These are phyloP conservation scores for Excoecaria agallocha DNA, from an alignment of 345 rosid genomes.

Conservation along the genomic window DNA sequence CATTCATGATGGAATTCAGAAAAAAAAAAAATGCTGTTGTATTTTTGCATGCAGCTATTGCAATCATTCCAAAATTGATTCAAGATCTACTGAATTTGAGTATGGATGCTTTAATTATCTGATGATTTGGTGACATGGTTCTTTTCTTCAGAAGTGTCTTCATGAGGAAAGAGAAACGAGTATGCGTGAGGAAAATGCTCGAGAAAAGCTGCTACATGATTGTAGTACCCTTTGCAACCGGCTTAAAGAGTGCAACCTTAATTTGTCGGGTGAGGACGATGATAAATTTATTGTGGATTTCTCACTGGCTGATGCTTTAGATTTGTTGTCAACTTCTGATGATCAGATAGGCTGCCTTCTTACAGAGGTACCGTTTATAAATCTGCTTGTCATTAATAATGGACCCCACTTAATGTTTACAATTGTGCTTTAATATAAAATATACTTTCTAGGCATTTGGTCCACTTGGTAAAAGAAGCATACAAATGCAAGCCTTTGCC, in stretches of 20 bases:
- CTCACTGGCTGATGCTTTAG: conserved; percentile 45
- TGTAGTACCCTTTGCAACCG: conserved; percentile 57
- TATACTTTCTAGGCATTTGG: background rate
- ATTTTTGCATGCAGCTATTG: background rate
- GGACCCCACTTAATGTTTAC: background rate
- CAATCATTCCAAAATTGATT: background rate
- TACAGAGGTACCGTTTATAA: conserved; percentile 48
- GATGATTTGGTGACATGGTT: conserved; percentile 7
- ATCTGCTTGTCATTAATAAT: background rate
- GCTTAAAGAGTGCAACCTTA: conserved; percentile 55
- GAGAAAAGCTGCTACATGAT: conserved; percentile 57
- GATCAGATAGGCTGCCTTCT: conserved; percentile 42
- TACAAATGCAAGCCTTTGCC: too few relatives aligned
- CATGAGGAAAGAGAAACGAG: conserved; percentile 51
- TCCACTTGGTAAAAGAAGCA: background rate
- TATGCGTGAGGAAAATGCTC: conserved; percentile 42
- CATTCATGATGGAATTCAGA: background rate
- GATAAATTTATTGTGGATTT: conserved; percentile 37
- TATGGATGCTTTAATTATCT: background rate
- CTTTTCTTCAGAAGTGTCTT: conserved; percentile 58
- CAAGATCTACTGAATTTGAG: background rate
- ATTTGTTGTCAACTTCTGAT: conserved; percentile 53
- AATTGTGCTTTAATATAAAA: background rate
- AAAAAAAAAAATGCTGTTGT: background rate
- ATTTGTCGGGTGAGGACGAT: conserved; percentile 44